Percentiles rank a stretch among this genome's conserved stretches.
Evolutionary conservation across 2,329 filamentous ascomycete species (phyloP).

Genomic region (Microascus cirrosus): DNA sequence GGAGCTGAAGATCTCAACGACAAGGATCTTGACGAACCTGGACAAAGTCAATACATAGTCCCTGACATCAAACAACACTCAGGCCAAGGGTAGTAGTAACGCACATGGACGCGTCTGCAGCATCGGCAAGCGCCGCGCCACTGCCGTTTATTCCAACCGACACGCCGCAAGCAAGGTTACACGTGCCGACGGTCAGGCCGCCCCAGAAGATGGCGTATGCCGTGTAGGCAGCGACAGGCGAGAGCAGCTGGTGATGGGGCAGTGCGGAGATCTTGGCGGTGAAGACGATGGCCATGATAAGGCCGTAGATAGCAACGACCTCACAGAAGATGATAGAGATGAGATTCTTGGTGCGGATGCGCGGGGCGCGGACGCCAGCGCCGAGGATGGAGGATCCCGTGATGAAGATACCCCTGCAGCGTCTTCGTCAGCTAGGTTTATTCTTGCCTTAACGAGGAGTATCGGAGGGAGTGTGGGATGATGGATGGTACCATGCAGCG

Average conservation of each 20-base stretch:
- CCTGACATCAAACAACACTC: not conserved
- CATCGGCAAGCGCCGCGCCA: slow-evolving; percentile 90
- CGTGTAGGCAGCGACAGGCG: slow-evolving; percentile 78
- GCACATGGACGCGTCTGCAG: slow-evolving; percentile 80
- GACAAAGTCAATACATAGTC: not conserved
- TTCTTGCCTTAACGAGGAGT: not conserved
- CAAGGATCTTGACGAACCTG: slow-evolving; percentile 96
- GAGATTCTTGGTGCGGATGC: slow-evolving; percentile 98
- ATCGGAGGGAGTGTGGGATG: not conserved
- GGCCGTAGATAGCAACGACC: slow-evolving; percentile 98
- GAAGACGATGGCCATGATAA: slow-evolving; percentile 99
- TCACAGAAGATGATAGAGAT: slow-evolving; percentile 99
- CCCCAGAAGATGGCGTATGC: slow-evolving; percentile 95
- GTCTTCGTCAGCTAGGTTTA: not conserved
- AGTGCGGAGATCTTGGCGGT: slow-evolving; percentile 72
- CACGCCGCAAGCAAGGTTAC: slow-evolving; percentile 92
- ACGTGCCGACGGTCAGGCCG: slow-evolving; percentile 85
- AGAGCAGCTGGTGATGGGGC: slow-evolving; percentile 53
- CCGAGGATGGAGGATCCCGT: slow-evolving; percentile 96
- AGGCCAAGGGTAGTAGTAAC: slow-evolving; percentile 21
- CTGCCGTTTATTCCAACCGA: slow-evolving; percentile 97
- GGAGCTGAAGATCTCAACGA: slow-evolving; percentile 98
- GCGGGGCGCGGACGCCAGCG: slow-evolving; percentile 88
- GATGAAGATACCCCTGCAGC: slow-evolving; percentile 87
- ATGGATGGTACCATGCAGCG: slow-evolving; percentile 74